Base-by-base conservation (phyloP, 805 yeast species). In the Yamadazyma sp. region DNA sequence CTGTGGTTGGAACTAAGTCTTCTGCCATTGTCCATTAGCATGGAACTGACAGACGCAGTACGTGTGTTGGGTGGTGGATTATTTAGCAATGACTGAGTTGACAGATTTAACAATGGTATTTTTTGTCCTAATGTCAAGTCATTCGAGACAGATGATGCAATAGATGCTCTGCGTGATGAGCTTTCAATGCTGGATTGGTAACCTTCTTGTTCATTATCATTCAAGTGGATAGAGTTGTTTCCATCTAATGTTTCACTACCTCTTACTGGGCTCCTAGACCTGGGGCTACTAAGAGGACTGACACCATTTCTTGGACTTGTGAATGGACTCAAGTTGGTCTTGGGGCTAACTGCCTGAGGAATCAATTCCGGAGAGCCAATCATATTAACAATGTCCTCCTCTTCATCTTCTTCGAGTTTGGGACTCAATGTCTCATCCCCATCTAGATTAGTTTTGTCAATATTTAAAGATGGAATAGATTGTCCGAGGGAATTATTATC, bases 91-190 rank as follows among this genome's bases (percentile, higher is more conserved):
- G 63, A 55, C 7, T 56, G 38, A 9, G 49, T 46, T 1, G 67
- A 60, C 30, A 48, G 40, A 8, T 42, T 45, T 17, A 62, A 46
- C 13, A 62, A 45, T 13, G 67, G 69, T 15, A 61, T 44, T 4
- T 53, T 53, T 38, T 56, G 65, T 7, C 60, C 65, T 18, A 54
- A 32, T 5, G 55, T 53, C 10, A 43, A 16, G 23, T 50, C 53
- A 28, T 37, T 24, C 1, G 57, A 49, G 5, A 38, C 39, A 7
- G 33, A 18, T 9, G 63, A 55, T 2, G 47, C 31, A 10, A 49
- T 19, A 2, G 62, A 56, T 6, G 54, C 50, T 19, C 46, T 35
- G 14, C 58, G 40, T 2, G 53, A 50, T 20, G 40, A 25, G 13
- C 36, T 37, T 24, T 36, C 43, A 8, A 30, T 22, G 17, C 41